A percentile compares a stretch with the other conserved stretches of the same genome.
Conservation (phyloP, 352 stramenopile species). For the Globisporangium okanoganense region DNA sequence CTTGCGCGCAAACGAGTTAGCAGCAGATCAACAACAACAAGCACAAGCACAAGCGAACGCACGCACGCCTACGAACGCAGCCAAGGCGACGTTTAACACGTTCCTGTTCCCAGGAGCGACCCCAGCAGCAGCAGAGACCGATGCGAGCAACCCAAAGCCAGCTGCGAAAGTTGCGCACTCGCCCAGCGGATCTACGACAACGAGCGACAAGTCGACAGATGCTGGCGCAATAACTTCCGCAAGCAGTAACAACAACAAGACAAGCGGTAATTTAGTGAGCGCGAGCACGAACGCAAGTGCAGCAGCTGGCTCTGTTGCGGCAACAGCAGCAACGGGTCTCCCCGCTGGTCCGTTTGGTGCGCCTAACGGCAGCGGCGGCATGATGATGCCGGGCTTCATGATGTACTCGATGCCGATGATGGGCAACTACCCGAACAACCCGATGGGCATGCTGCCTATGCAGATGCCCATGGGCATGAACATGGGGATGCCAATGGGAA, state of each 20-base stretch:
- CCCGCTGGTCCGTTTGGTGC: slow-evolving; percentile 11
- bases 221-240: neutral
- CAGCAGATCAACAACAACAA: slow-evolving; percentile 4
- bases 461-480: slow-evolving; percentile 23
- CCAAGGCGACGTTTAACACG: neutral
- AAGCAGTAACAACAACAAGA: slow-evolving; percentile 10
- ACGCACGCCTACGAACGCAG: slow-evolving; percentile 8
- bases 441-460: slow-evolving; percentile 47
- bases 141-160: slow-evolving; percentile 1
- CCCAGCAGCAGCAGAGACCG: neutral
- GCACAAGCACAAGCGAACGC: neutral
- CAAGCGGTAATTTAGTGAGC: neutral
- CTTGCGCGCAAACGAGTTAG: slow-evolving; percentile 5
- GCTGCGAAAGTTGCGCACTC: slow-evolving; percentile 1
- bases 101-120: slow-evolving; percentile 10
- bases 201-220: slow-evolving; percentile 15
- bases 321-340: neutral
- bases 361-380: slow-evolving; percentile 23
- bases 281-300: neutral
- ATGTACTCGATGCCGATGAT: slow-evolving; percentile 83
- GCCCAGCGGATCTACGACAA: slow-evolving; percentile 11
- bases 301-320: neutral
- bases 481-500: slow-evolving; percentile 26
- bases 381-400: slow-evolving; percentile 84
- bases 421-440: slow-evolving; percentile 41